Percentiles rank a stretch among this genome's conserved stretches.
Evolutionary conservation across 768 basidiomycete genomes (phyloP).

Genomic region (Podaxis pistillaris): DNA sequence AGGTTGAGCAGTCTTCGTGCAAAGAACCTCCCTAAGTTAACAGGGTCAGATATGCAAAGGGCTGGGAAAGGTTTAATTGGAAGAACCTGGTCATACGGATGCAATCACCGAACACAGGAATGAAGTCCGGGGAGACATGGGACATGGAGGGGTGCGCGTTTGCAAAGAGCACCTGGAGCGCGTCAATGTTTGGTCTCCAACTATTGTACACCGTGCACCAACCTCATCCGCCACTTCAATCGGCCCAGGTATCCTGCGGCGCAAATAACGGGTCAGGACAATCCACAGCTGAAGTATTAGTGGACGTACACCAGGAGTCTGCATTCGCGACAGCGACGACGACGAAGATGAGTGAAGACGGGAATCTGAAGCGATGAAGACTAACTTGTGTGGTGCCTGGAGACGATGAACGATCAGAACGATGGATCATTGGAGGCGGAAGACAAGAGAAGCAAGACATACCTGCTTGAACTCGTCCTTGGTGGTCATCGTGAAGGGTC

Average conservation of each 20-base stretch:
- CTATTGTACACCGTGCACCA: neutral
- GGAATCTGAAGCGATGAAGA: conserved; percentile 6
- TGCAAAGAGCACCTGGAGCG: conserved; percentile 54
- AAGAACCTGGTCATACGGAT: conserved; percentile 77
- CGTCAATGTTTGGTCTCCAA: neutral
- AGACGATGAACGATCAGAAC: neutral
- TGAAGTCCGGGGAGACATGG: conserved; percentile 87
- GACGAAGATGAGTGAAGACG: conserved; percentile 14
- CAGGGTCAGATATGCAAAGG: neutral
- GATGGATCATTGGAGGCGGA: neutral
- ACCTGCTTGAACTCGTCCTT: conserved; percentile 14
- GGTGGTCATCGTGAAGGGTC: conserved; percentile 9
- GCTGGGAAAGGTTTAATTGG: neutral
- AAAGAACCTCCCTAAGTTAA: conserved; percentile 62
- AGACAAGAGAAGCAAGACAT: neutral
- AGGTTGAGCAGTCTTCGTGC: conserved; percentile 78
- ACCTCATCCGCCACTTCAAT: conserved; percentile 68
- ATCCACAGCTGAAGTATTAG: neutral
- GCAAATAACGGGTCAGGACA: conserved; percentile 14
- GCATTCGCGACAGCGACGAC: conserved; percentile 16
- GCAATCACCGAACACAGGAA: conserved; percentile 84
- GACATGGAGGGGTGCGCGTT: conserved; percentile 92
- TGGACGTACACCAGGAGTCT: conserved; percentile 51
- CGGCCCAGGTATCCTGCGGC: conserved; percentile 57
- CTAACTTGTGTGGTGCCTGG: conserved; percentile 38